Evolutionary conservation across 345 rosid species (phyloP), one percentile per base, ranked within the genome.

Genomic region (Aethionema arabicum): DNA sequence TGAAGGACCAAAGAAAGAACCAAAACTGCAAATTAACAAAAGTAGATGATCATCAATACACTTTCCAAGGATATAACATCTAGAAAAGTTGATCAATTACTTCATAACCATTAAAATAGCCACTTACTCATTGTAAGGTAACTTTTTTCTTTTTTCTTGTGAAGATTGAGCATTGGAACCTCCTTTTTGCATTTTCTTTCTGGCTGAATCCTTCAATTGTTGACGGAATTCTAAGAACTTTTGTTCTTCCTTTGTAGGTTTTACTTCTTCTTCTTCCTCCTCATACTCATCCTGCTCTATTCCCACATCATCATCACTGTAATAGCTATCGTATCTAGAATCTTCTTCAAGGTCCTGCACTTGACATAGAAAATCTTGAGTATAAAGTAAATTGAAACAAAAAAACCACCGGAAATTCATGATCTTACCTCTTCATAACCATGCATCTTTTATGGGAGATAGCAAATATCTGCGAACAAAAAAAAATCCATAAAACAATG

Each of bases 1-100:
- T 8, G 97, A 85, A 59, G 96, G 96, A 31, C 99, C 97, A 84
- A 87, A 93, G 76, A 93, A 93, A 35, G 96, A 90, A 14, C 99
- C 99, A 74, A 69, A 90, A 56, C 99, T 90, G 86, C 73, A 73
- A 43, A 66, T n/a, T 32, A 4, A 16, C 45, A 37, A 7, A 31
- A 45, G 4, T 36, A 49, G 15, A 15, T 59, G n/a, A 37, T 40
- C 12, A n/a, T 15, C 11, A 56, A 51, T 52, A 59, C 53, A 60
- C 41, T 59, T 16, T 12, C 16, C 6, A 44, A 0, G 7, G 7
- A 5, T 36, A 42, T 27, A 11, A n/a, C 32, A 40, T 14, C 10
- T 36, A 38, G 8, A 16, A 42, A 39, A 8, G 7, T 15, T 27
- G 21, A 11, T 5, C 13, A n/a, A 63, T 14, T 2, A 41, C 14